phyloP scores from a whole-genome alignment of 1,284 basidiomycete species.

The Porogramme epimiltina region DNA sequence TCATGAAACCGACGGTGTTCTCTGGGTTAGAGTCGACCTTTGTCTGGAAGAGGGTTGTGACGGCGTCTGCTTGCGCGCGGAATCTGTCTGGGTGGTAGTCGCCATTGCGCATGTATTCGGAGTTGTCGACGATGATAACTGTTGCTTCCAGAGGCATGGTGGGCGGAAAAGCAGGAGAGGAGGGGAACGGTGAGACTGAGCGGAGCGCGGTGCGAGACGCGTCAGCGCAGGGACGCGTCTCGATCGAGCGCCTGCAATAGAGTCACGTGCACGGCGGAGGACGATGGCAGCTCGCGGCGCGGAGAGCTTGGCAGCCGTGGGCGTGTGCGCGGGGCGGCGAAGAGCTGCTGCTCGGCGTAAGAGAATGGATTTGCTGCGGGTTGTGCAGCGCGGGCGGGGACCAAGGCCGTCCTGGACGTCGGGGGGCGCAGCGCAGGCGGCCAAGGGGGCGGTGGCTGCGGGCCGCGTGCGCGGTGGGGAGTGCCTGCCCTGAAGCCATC shows the following conservation, averaged over 20 bases:
- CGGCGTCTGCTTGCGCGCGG: slow-evolving; percentile 91
- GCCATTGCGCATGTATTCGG: slow-evolving; percentile 95
- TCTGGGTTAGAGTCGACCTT: slow-evolving; percentile 97
- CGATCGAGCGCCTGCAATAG: slow-evolving; percentile 7
- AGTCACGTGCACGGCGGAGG: slow-evolving; percentile 11
- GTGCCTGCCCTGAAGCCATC: slow-evolving; percentile 35
- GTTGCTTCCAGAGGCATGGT: slow-evolving; percentile 93
- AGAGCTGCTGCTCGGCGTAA: too few relatives aligned
- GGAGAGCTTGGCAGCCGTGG: too few relatives aligned
- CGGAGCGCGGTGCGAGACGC: slow-evolving; percentile 4
- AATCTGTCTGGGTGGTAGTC: slow-evolving; percentile 90
- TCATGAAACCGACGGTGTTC: slow-evolving; percentile 97
- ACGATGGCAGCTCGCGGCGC: too few relatives aligned
- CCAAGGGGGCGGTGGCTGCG: slow-evolving; percentile 1
- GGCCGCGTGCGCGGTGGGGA: neutral
- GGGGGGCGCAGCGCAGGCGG: neutral
- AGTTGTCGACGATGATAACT: slow-evolving; percentile 92
- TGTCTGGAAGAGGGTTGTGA: slow-evolving; percentile 88
- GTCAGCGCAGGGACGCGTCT: slow-evolving; percentile 23
- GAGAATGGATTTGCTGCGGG: neutral
- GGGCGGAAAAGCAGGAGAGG: slow-evolving; percentile 20
- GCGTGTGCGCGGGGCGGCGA: too few relatives aligned
- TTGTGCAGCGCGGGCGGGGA: neutral
- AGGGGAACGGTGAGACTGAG: neutral
- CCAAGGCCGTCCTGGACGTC: too few relatives aligned